Evolutionary conservation across 2,329 filamentous ascomycete species (phyloP).

Genomic region (Cyanodermella asteris): DNA sequence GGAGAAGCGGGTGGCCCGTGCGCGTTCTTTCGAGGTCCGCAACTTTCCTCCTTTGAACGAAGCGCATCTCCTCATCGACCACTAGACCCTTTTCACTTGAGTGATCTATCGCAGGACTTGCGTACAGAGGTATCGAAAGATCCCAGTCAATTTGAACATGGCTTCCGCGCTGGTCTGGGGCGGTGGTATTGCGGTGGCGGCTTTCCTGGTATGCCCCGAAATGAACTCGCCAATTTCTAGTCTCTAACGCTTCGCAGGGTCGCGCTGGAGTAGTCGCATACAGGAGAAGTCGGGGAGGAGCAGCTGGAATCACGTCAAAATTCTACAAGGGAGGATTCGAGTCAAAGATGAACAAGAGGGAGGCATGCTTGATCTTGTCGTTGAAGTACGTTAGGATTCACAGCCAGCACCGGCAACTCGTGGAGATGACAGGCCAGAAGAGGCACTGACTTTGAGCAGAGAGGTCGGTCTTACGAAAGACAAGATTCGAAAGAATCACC

Average conservation of each 20-base stretch:
- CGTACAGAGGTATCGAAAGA: too few relatives aligned
- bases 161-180: slow-evolving; percentile 21
- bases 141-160: slow-evolving; percentile 17
- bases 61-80: too few relatives aligned
- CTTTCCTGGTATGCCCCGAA: slow-evolving; percentile 48
- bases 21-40: too few relatives aligned
- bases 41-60: too few relatives aligned
- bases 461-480: slow-evolving; percentile 79
- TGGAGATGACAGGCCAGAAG: slow-evolving; percentile 1
- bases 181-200: slow-evolving; percentile 32
- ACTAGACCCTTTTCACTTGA: too few relatives aligned
- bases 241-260: slow-evolving; percentile 34
- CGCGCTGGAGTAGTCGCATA: slow-evolving; percentile 80
- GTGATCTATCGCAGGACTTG: too few relatives aligned
- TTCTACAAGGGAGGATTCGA: slow-evolving; percentile 99
- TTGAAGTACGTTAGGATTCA: slow-evolving; percentile 42
- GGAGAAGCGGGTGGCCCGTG: too few relatives aligned
- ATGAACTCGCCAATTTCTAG: slow-evolving; percentile 1
- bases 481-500: slow-evolving; percentile 85
- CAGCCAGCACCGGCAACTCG: too few relatives aligned
- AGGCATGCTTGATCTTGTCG: slow-evolving; percentile 76
- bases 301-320: slow-evolving; percentile 42
- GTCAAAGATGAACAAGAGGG: slow-evolving; percentile 73
- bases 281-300: slow-evolving; percentile 55
- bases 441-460: too few relatives aligned